A percentile compares a stretch with the other conserved stretches of the same genome.
Conservation (phyloP, 164 flowering plant genomes). For the Vitis rupestris region DNA sequence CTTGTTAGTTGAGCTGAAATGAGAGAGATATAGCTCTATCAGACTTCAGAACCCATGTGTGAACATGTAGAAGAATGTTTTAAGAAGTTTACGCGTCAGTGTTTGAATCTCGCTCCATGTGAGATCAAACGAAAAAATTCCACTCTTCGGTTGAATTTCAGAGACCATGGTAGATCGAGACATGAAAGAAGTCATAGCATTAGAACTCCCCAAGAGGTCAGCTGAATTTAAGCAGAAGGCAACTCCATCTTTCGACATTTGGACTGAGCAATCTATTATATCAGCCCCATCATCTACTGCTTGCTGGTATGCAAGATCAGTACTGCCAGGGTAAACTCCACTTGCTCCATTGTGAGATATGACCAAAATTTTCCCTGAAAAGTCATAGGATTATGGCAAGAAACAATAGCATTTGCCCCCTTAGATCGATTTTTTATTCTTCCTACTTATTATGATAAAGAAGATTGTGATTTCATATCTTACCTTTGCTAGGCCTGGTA, state of each 20-base stretch:
- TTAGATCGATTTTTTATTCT: no score
- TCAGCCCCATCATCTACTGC: slow-evolving; percentile 87
- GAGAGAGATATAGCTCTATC: background rate
- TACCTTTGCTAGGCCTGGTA: slow-evolving; percentile 41
- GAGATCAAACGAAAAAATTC: slow-evolving; percentile 86
- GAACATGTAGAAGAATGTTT: background rate
- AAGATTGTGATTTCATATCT: background rate
- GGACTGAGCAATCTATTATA: slow-evolving; percentile 89
- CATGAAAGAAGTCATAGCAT: slow-evolving; percentile 61
- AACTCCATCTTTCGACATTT: slow-evolving; percentile 84
- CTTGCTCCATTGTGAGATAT: slow-evolving; percentile 92
- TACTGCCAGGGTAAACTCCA: slow-evolving; percentile 72
- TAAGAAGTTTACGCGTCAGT: slow-evolving; percentile 57
- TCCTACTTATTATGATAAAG: no score
- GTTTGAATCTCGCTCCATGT: slow-evolving; percentile 78
- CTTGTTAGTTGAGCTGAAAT: slow-evolving; percentile 59
- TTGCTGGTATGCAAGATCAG: slow-evolving; percentile 85
- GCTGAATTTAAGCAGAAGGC: slow-evolving; percentile 65
- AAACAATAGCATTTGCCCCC: background rate
- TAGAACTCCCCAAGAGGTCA: slow-evolving; percentile 63
- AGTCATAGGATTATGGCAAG: background rate
- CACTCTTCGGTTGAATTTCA: slow-evolving; percentile 59
- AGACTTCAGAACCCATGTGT: no score
- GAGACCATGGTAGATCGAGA: slow-evolving; percentile 42
- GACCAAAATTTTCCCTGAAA: slow-evolving; percentile 52